Evolutionary conservation across 352 stramenopile genomes (phyloP), one percentile per base, ranked within the genome.

Genomic region (Hyaloperonospora brassicae): DNA sequence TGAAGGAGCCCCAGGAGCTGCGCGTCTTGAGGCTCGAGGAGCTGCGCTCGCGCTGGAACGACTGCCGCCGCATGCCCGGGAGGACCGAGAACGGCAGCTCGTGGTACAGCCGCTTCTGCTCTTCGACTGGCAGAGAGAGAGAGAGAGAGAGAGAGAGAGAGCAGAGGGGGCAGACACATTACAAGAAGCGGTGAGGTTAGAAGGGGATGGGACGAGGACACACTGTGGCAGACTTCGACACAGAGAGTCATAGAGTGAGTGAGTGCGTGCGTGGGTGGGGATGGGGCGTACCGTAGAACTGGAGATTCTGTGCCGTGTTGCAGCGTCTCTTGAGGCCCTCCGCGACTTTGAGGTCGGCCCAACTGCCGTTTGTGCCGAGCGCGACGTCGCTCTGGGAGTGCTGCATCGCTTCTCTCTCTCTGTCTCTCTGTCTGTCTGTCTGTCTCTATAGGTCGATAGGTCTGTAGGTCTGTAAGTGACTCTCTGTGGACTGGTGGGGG

Each of bases 251-350:
- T 34, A 17, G 17, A 17, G 17, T 17, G 17, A 17, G 17, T 17
- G 17, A 17, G 17, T 17, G 17, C 17, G 17, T 17, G 27, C 4
- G 27, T 9, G 27, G 27, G 27, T 34, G 4, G 8, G 4, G 27
- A 34, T 34, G 4, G 27, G 8, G 27, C 62, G 45, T 56, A 87
- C 77, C 75, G 73, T 88, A 88, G 36, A 86, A 88, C 54, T 83
- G 66, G 38, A 88, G 73, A 50, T 88, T 88, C 57, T 88, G 77
- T 49, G 76, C 76, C 54, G 77, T 88, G 54, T 86, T 88, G 52
- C 75, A 84, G 61, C 77, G 77, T 69, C 86, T 86, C 59, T 83
- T 84, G 50, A 88, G 71, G 13, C 77, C 72, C 47, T 88, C 77
- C 9, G 75, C 73, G 50, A 72, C 47, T 59, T 88, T 86, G 47